Percentiles rank a stretch among this genome's conserved stretches.
Evolutionary conservation across 164 flowering plant species (phyloP).

Genomic region (Amborella trichopoda): DNA sequence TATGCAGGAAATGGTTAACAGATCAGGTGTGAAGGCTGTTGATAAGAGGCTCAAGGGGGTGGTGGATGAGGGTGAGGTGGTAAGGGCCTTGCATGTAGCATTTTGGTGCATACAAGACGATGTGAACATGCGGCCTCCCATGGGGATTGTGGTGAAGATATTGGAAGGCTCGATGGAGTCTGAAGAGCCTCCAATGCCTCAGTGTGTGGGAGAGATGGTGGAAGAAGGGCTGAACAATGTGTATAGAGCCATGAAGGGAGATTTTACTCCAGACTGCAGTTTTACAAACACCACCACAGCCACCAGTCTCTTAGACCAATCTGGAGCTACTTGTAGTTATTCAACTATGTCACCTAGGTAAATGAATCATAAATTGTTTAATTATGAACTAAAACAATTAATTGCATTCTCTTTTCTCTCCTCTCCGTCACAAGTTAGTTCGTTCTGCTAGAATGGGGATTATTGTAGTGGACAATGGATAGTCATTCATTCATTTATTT

Average conservation of each 20-base stretch:
- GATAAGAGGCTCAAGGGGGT: slow-evolving; percentile 28
- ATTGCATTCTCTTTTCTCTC: no score
- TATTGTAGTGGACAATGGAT: no score
- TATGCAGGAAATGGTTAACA: slow-evolving; percentile 52
- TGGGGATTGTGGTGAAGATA: slow-evolving; percentile 93
- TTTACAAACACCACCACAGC: slow-evolving; percentile 7
- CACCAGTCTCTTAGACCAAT: slow-evolving; percentile 45
- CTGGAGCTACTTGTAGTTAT: slow-evolving; percentile 70
- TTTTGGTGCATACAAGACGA: slow-evolving; percentile 99
- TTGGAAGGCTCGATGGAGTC: slow-evolving; percentile 72
- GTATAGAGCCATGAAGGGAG: slow-evolving; percentile 67
- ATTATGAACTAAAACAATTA: no score
- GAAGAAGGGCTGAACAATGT: slow-evolving; percentile 79
- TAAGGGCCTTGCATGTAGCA: slow-evolving; percentile 53
- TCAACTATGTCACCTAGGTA: slow-evolving; percentile 91
- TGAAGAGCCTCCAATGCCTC: no score
- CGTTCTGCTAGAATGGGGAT: no score
- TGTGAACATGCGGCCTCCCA: slow-evolving; percentile 62
- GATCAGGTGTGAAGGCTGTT: slow-evolving; percentile 50
- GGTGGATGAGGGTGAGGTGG: slow-evolving; percentile 55
- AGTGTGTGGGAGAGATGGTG: slow-evolving; percentile 61
- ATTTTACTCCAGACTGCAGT: slow-evolving; percentile 7
- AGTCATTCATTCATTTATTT: no score
- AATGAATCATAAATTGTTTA: no score
- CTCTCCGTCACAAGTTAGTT: no score